Conservation (phyloP, 768 basidiomycete species). For the Thelephora ganbajun region DNA sequence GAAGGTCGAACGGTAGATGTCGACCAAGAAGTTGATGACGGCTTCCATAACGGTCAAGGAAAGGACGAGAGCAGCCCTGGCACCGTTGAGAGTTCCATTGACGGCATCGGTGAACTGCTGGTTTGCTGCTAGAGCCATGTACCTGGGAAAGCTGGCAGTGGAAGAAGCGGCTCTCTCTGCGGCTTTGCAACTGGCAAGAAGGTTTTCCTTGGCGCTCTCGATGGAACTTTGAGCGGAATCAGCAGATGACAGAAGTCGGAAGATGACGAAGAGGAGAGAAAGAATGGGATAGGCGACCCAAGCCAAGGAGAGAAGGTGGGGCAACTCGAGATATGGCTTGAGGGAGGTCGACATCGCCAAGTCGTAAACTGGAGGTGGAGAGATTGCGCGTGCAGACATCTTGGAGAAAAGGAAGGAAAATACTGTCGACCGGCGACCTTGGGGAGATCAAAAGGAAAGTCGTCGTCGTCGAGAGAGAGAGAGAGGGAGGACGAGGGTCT, state of each 20-base stretch:
- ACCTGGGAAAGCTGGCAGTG: conserved; percentile 79
- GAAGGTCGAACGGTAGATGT: conserved; percentile 85
- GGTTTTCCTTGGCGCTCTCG: conserved; percentile 52
- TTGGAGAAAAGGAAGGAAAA: conserved; percentile 15
- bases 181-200: conserved; percentile 77
- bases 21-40: conserved; percentile 83
- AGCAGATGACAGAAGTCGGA: conserved; percentile 66
- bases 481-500: neutral
- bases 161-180: conserved; percentile 73
- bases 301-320: conserved; percentile 72
- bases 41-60: conserved; percentile 76
- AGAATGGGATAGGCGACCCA: conserved; percentile 89
- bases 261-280: conserved; percentile 78
- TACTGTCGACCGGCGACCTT: conserved; percentile 18
- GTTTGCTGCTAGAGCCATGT: conserved; percentile 76
- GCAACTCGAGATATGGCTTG: conserved; percentile 72
- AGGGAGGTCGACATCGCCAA: conserved; percentile 23
- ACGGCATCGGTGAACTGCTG: conserved; percentile 64
- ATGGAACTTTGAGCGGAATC: conserved; percentile 54
- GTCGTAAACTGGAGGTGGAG: conserved; percentile 47
- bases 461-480: conserved; percentile 5
- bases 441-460: conserved; percentile 1
- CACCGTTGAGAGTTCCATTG: conserved; percentile 65
- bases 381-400: conserved; percentile 10
- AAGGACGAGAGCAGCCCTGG: conserved; percentile 58